Evolutionary conservation across 2,329 filamentous ascomycete genomes (phyloP), one percentile per base, ranked within the genome.

Genomic region (Phyllosticta capitalensis): DNA sequence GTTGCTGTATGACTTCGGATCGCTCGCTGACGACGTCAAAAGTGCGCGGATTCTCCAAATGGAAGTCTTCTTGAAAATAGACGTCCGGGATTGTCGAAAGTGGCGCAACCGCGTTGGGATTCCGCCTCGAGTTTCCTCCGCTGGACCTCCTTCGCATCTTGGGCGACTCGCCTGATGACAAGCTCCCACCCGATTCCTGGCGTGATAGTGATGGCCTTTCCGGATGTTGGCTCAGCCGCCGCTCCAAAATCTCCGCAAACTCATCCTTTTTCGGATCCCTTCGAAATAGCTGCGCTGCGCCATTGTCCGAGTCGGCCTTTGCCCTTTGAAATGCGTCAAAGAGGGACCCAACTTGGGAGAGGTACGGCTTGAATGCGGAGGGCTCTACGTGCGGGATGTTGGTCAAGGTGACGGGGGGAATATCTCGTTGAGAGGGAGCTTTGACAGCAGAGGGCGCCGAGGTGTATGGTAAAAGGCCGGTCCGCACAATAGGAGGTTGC

Each of bases 11-110:
- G n/a, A 99, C 90, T 71, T 97, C 92, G 10, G 94, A 96, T 61
- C 91, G 83, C 73, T 99, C 94, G 69, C 92, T 97, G 14, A 99
- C 92, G 24, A 97, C 85, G 70, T 99, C 94, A 70, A 99, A 99
- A 0, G 89, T 97, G 55, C 94, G 84, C 0, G 94, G 94, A 63
- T 99, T 97, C 69, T 99, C 94, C 7, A 99, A 81, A 67, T 90
- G 92, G 66, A 99, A 99, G 66, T 91, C 86, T 33, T 95, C 89
- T 58, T 97, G 94, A 66, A 96, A 96, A 70, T 97, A 99, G 10
- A 99, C 89, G 54, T 78, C 83, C 0, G 94, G 94, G 51, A 99
- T 96, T 0, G 92, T 97, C 4, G 91, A 94, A 26, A 99, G 72
- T 0, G 92, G 94, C 1, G 94, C 90, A 1, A 89, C 85, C 0